Percentiles rank a stretch among this genome's conserved stretches.
phyloP scores from a whole-genome alignment of 2,329 filamentous ascomycete species.

The Trichoderma sp. region DNA sequence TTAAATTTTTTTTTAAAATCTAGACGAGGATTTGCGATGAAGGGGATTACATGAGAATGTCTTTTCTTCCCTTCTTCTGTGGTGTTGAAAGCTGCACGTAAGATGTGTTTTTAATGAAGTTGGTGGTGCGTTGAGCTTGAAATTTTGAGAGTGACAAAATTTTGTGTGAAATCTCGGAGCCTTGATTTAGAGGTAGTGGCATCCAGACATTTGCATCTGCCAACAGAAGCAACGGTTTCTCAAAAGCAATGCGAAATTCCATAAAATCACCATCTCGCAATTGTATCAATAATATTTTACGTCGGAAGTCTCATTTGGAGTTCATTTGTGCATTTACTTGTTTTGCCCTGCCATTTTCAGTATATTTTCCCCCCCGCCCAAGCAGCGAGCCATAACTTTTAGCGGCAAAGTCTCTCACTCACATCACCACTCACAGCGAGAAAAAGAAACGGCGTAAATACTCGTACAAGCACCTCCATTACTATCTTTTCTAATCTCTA shows the following conservation, averaged over 20 bases:
- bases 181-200: background rate
- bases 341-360: background rate
- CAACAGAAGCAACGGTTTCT: background rate
- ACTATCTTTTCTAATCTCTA: slow-evolving; percentile 17
- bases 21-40: background rate
- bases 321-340: background rate
- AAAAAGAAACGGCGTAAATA: background rate
- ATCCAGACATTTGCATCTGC: background rate
- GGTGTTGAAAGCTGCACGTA: background rate
- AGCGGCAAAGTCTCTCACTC: background rate
- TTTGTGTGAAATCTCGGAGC: background rate
- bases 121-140: slow-evolving; percentile 5
- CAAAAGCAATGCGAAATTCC: no score
- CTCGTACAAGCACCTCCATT: background rate
- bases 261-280: background rate
- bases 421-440: background rate
- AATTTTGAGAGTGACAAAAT: slow-evolving; percentile 6
- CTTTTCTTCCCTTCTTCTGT: background rate
- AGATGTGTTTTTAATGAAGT: background rate
- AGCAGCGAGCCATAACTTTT: background rate
- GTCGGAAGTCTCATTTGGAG: background rate
- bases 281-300: background rate
- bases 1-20: background rate
- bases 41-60: background rate
- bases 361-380: background rate